phyloP scores from a whole-genome alignment of 306 rosid species.

The Erythrophleum fordii region DNA sequence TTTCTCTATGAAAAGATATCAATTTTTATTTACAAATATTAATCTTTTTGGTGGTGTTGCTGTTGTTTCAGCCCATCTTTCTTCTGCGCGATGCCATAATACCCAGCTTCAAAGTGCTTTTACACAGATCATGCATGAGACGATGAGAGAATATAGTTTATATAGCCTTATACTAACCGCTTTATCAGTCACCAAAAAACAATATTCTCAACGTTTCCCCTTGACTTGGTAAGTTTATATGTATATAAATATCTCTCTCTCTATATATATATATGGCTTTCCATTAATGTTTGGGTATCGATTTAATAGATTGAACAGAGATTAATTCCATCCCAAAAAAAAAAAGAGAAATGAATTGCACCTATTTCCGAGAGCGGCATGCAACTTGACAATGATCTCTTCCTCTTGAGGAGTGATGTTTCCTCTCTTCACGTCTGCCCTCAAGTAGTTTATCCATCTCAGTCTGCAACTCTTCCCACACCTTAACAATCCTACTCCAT shows the following conservation, averaged over 20 bases:
- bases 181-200: too few relatives aligned
- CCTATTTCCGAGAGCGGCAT: slow-evolving; percentile 78
- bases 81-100: too few relatives aligned
- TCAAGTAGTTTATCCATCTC: slow-evolving; percentile 88
- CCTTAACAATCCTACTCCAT: slow-evolving; percentile 49
- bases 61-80: neutral
- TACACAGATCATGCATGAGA: neutral
- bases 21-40: neutral
- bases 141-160: neutral
- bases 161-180: too few relatives aligned
- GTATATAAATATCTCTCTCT: too few relatives aligned
- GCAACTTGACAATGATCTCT: slow-evolving; percentile 81
- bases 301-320: neutral
- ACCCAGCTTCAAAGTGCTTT: neutral
- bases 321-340: neutral
- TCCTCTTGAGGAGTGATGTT: slow-evolving; percentile 83
- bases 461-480: slow-evolving; percentile 91
- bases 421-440: slow-evolving; percentile 90
- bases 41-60: neutral
- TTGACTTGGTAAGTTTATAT: too few relatives aligned
- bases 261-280: too few relatives aligned
- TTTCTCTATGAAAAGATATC: neutral
- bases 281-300: too few relatives aligned
- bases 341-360: slow-evolving; percentile 5
- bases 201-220: too few relatives aligned